These are phyloP conservation scores for Fusarium zealandicum DNA, from an alignment of 2,329 filamentous ascomycete species.

Conservation along the genomic window DNA sequence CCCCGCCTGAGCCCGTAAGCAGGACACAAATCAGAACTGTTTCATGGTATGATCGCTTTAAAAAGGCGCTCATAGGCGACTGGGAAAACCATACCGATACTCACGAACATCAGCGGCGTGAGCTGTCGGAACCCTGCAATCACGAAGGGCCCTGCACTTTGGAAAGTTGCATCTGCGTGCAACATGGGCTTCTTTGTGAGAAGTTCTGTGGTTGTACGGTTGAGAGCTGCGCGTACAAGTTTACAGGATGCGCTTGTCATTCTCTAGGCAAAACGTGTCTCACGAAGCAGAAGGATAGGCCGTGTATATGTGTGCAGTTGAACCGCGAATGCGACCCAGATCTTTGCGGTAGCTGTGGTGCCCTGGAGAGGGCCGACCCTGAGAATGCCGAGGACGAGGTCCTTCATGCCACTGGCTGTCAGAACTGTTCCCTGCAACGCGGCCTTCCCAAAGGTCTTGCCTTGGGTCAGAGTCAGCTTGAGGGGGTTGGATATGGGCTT, in stretches of 20 bases:
- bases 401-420: conserved; percentile 67
- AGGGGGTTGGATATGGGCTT: conserved; percentile 75
- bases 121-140: conserved; percentile 69
- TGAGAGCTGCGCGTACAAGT: conserved; percentile 67
- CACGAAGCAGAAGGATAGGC: conserved; percentile 61
- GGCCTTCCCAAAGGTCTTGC: conserved; percentile 70
- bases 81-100: conserved; percentile 64
- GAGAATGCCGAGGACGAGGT: conserved; percentile 67
- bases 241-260: conserved; percentile 72
- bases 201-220: conserved; percentile 72
- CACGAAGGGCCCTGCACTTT: conserved; percentile 72
- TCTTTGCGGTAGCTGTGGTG: conserved; percentile 75
- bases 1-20: conserved; percentile 38
- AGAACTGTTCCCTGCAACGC: conserved; percentile 76
- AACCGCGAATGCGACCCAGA: conserved; percentile 84
- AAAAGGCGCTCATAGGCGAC: conserved; percentile 61
- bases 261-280: conserved; percentile 65
- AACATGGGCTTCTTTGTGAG: conserved; percentile 71
- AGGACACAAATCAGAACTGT: conserved; percentile 53
- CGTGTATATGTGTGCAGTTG: conserved; percentile 74
- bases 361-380: conserved; percentile 71
- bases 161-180: conserved; percentile 68
- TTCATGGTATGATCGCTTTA: conserved; percentile 64
- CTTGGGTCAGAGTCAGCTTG: conserved; percentile 73
- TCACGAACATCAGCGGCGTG: conserved; percentile 63